phyloP scores from a whole-genome alignment of 306 rosid genomes.

The Casuarina cunninghamiana region DNA sequence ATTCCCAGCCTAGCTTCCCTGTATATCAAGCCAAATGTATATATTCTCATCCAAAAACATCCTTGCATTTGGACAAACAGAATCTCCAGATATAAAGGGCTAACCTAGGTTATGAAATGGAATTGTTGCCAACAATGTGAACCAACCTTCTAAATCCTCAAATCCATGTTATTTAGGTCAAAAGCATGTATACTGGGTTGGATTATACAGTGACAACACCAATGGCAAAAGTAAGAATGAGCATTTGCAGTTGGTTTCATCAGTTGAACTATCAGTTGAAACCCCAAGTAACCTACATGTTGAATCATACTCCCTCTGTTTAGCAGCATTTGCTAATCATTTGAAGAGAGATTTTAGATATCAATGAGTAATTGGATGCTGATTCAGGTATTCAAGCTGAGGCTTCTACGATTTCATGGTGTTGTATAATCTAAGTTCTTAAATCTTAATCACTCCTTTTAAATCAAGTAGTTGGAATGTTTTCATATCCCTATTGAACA shows the following conservation, averaged over 20 bases:
- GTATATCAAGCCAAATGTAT: background rate
- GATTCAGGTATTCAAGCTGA: too few relatives aligned
- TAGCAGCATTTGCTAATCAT: background rate
- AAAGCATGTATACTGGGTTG: background rate
- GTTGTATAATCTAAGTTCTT: too few relatives aligned
- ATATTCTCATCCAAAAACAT: too few relatives aligned
- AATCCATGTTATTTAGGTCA: background rate
- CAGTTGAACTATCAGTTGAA: background rate
- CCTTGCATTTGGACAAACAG: too few relatives aligned
- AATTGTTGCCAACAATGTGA: background rate
- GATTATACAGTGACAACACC: background rate
- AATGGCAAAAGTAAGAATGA: too few relatives aligned
- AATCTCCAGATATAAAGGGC: background rate
- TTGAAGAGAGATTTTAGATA: background rate
- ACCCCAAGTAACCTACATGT: background rate
- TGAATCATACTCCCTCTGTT: background rate
- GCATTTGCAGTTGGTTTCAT: background rate
- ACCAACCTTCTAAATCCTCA: background rate
- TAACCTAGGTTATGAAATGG: background rate
- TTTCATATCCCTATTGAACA: too few relatives aligned
- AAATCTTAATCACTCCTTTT: too few relatives aligned
- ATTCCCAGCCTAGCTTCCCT: background rate
- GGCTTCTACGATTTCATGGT: too few relatives aligned
- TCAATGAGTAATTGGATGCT: too few relatives aligned
- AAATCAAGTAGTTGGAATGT: too few relatives aligned